phyloP scores from a whole-genome alignment of 345 rosid species.

The Diplotaxis tenuifolia region DNA sequence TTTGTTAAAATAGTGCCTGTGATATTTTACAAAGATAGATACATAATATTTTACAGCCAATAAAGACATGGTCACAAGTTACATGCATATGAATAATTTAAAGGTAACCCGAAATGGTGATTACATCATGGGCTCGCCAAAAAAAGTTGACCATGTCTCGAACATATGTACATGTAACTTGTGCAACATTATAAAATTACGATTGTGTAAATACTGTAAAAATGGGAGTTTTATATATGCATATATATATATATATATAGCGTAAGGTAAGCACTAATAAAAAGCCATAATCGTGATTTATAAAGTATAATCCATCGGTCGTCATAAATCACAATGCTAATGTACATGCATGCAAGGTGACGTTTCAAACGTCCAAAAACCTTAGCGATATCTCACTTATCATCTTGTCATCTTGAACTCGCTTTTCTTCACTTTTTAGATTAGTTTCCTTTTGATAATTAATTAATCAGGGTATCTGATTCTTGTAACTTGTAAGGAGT shows the following conservation, averaged over 20 bases:
- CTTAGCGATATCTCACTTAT: not conserved
- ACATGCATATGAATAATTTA: no score
- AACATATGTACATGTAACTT: not conserved
- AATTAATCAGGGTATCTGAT: not conserved
- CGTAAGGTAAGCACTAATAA: conserved; percentile 4
- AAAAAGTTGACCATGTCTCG: conserved; percentile 16
- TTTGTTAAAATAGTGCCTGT: conserved; percentile 2
- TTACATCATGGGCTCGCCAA: not conserved
- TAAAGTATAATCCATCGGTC: not conserved
- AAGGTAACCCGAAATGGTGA: conserved; percentile 23
- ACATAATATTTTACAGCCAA: not conserved
- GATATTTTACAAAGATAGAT: not conserved
- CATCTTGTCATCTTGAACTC: not conserved
- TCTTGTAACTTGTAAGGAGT: not conserved
- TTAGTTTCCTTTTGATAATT: not conserved
- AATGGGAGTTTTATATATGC: not conserved
- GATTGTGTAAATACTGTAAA: not conserved
- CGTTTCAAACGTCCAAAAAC: conserved; percentile 10
- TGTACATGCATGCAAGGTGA: not conserved
- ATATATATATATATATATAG: not conserved
- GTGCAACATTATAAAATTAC: not conserved
- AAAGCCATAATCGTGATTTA: not conserved
- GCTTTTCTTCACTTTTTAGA: not conserved
- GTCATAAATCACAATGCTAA: conserved; percentile 5
- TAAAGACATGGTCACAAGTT: no score